These are phyloP conservation scores for Pyrrhoderma noxium DNA, from an alignment of 1,284 basidiomycete species.

Conservation along the genomic window DNA sequence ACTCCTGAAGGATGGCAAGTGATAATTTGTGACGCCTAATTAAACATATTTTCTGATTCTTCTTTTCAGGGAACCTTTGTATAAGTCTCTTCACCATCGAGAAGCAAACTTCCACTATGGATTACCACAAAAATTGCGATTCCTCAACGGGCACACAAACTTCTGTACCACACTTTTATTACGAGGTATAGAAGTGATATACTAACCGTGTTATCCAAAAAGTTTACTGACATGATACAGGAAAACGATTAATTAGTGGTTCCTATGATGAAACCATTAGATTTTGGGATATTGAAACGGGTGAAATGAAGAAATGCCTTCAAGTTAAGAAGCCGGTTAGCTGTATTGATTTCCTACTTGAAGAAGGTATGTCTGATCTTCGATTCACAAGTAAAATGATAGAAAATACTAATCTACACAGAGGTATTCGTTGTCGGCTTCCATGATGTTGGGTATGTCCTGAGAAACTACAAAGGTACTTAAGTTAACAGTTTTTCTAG, in stretches of 20 bases:
- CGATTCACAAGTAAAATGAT: not conserved
- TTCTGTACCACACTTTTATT: constrained; percentile 83
- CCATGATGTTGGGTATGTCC: constrained; percentile 74
- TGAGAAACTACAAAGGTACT: not conserved
- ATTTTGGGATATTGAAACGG: constrained; percentile 81
- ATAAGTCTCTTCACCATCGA: constrained; percentile 76
- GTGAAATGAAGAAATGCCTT: constrained; percentile 74
- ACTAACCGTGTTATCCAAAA: not conserved
- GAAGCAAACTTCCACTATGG: constrained; percentile 80
- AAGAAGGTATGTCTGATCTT: constrained; percentile 48
- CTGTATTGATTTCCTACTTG: constrained; percentile 80
- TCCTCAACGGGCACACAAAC: constrained; percentile 79
- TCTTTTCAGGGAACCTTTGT: constrained; percentile 59
- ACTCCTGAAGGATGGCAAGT: constrained; percentile 66
- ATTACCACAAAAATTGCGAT: constrained; percentile 68
- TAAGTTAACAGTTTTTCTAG: constrained; percentile 29
- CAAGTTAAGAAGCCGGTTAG: constrained; percentile 82
- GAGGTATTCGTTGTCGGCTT: constrained; percentile 89
- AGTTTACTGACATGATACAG: constrained; percentile 22
- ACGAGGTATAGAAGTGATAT: constrained; percentile 41
- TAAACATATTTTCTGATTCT: not conserved
- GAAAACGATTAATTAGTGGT: constrained; percentile 80
- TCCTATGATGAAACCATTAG: constrained; percentile 88
- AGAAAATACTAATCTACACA: constrained; percentile 24
- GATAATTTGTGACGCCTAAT: not conserved